Percentiles rank a stretch among this genome's conserved stretches.
These are phyloP conservation scores for Fusarium armeniacum DNA, from an alignment of 2,329 filamentous ascomycete species.

Conservation along the genomic window DNA sequence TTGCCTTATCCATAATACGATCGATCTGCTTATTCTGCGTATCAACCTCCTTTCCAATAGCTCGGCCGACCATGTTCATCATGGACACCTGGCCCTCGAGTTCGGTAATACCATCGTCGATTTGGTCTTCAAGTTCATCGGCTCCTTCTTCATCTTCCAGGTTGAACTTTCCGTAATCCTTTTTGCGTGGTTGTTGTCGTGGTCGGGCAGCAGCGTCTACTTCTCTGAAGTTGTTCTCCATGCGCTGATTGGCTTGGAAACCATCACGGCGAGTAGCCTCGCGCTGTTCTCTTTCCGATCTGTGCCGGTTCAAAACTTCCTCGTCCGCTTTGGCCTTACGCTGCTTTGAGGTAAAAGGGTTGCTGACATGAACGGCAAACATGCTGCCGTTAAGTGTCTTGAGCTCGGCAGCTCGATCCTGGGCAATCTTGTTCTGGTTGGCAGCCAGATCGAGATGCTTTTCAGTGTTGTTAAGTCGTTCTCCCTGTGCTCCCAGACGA, in stretches of 20 bases:
- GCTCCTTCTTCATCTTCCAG: slow-evolving; percentile 78
- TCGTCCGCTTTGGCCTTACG: slow-evolving; percentile 75
- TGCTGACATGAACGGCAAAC: slow-evolving; percentile 86
- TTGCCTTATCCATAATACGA: slow-evolving; percentile 82
- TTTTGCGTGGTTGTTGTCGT: slow-evolving; percentile 55
- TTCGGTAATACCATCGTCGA: slow-evolving; percentile 73
- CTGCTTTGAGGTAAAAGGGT: slow-evolving; percentile 80
- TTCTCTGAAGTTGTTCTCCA: slow-evolving; percentile 65
- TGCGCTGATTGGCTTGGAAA: slow-evolving; percentile 65
- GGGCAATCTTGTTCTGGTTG: slow-evolving; percentile 81
- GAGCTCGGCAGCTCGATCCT: slow-evolving; percentile 85
- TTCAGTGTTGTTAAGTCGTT: slow-evolving; percentile 85
- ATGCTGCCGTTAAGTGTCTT: slow-evolving; percentile 90
- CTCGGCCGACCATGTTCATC: slow-evolving; percentile 79
- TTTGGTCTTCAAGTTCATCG: slow-evolving; percentile 63
- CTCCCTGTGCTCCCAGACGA: slow-evolving; percentile 81
- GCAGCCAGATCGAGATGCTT: slow-evolving; percentile 83
- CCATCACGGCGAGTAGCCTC: slow-evolving; percentile 71
- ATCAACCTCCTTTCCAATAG: slow-evolving; percentile 81
- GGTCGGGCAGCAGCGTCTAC: slow-evolving; percentile 52
- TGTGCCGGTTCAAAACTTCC: slow-evolving; percentile 77
- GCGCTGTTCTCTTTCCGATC: slow-evolving; percentile 74
- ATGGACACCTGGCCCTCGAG: slow-evolving; percentile 78
- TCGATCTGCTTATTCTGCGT: slow-evolving; percentile 82
- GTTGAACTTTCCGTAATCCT: slow-evolving; percentile 74